These are phyloP conservation scores for Vinca minor DNA, from an alignment of 257 asterid genomes.

Conservation along the genomic window DNA sequence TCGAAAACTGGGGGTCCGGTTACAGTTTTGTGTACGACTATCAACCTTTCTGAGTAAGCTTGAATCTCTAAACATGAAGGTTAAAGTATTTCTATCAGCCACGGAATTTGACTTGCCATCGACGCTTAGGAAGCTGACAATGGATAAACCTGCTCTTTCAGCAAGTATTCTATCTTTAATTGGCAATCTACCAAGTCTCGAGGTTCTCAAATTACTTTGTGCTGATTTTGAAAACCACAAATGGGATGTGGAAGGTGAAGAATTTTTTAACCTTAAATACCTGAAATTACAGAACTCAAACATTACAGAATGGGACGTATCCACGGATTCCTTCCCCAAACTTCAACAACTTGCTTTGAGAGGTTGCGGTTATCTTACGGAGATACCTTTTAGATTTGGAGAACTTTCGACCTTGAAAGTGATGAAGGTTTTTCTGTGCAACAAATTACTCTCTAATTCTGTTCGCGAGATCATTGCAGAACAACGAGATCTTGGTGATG, in stretches of 20 bases:
- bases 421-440: neutral
- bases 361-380: neutral
- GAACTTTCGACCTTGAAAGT: neutral
- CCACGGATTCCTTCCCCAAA: constrained; percentile 5
- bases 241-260: constrained; percentile 14
- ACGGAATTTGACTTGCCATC: too few species aligned
- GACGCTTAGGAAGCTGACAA: neutral
- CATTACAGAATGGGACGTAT: constrained; percentile 7
- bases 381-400: constrained; percentile 5
- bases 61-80: neutral
- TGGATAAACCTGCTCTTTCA: neutral
- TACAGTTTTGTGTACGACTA: neutral
- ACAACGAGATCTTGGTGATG: too few species aligned
- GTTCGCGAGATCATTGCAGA: too few species aligned
- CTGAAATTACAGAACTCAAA: neutral
- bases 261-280: constrained; percentile 8
- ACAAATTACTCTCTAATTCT: too few species aligned
- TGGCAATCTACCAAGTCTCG: constrained; percentile 5
- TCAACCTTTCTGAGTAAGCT: neutral
- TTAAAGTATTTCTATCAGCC: neutral
- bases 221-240: neutral
- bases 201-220: constrained; percentile 10
- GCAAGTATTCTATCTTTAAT: constrained; percentile 4
- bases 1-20: neutral
- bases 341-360: constrained; percentile 3